Base-by-base conservation (phyloP, 805 yeast species). In the Kuraishia molischiana region DNA sequence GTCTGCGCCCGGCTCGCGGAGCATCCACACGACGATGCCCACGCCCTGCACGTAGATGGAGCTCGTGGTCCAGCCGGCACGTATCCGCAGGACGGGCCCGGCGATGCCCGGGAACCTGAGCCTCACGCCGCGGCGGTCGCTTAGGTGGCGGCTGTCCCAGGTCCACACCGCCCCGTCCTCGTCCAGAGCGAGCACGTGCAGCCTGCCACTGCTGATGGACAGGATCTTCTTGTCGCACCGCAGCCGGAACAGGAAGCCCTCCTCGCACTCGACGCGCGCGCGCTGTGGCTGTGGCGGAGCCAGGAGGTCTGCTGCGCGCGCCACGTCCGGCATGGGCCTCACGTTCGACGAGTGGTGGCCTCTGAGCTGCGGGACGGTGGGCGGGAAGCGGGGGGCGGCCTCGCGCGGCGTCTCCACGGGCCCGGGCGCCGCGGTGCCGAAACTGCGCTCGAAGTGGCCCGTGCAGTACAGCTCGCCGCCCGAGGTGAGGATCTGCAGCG, bases 11-110 rank as follows among this genome's bases (percentile, higher is more conserved):
- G 49, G 17, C 5, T 41, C 54, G 33, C 74, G 47, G 1, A 50
- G 36, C 32, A 60, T 63, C 89, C 89, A 80, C 14, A 72, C 64
- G 0, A 78, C 65, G 19, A 83, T 52, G 0, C 89, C 86, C 34
- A 67, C 58, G 5, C 58, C 57, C 15, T 59, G 59, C 2, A 77
- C 55, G 35, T 66, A 61, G 17, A 73, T 72, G 31, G 74, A 72
- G 37, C 74, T 70, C 13, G 68, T 53, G 41, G 71, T 67, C 90
- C 90, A 82, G 0, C 90, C 92, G 14, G 85, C 79, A 10, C 66
- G 63, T 8, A 77, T 66, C 44, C 68, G 71, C 20, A 62, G 39
- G 9, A 72, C 63, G 9, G 13, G 13, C 6, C 31, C 8, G 13
- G 31, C 13, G 8, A 28, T 6, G 6, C 57, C 57, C 0, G 59